Evolutionary conservation across 1,284 basidiomycete genomes (phyloP).

Genomic region (Puccinia polysora): DNA sequence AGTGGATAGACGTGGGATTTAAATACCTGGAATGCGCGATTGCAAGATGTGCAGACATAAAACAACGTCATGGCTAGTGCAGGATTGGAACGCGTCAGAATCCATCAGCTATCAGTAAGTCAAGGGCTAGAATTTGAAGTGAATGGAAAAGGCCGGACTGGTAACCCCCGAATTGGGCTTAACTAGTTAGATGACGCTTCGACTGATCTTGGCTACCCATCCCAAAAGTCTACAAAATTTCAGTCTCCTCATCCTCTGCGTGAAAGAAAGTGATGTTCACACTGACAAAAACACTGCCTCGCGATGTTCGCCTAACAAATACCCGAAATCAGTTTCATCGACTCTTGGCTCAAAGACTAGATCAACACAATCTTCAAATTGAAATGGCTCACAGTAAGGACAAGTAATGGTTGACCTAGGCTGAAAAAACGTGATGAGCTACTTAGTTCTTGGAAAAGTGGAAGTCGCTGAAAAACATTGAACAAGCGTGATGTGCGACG

Average conservation of each 20-base stretch:
- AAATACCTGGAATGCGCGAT: conserved; percentile 35
- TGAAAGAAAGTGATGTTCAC: too few relatives aligned
- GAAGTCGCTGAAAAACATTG: neutral
- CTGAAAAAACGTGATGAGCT: neutral
- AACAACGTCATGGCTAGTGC: conserved; percentile 42
- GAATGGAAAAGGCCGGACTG: too few relatives aligned
- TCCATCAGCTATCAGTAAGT: too few relatives aligned
- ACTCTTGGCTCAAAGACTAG: neutral
- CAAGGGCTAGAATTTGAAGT: too few relatives aligned
- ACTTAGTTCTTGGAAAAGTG: neutral
- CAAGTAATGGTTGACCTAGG: conserved; percentile 35
- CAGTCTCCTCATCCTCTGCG: neutral
- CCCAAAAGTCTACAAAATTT: neutral
- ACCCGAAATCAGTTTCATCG: neutral
- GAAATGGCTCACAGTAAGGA: conserved; percentile 23
- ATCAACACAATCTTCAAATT: neutral
- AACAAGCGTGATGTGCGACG: conserved; percentile 48
- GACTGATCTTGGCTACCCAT: conserved; percentile 40
- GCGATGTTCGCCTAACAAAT: conserved; percentile 40
- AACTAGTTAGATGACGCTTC: conserved; percentile 41
- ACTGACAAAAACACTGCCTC: conserved; percentile 43
- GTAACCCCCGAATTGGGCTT: neutral
- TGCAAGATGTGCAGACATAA: conserved; percentile 42
- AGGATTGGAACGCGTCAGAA: neutral
- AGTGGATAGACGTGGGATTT: neutral